Evolutionary conservation across 768 basidiomycete species (phyloP).

Genomic region (Russula sp.): DNA sequence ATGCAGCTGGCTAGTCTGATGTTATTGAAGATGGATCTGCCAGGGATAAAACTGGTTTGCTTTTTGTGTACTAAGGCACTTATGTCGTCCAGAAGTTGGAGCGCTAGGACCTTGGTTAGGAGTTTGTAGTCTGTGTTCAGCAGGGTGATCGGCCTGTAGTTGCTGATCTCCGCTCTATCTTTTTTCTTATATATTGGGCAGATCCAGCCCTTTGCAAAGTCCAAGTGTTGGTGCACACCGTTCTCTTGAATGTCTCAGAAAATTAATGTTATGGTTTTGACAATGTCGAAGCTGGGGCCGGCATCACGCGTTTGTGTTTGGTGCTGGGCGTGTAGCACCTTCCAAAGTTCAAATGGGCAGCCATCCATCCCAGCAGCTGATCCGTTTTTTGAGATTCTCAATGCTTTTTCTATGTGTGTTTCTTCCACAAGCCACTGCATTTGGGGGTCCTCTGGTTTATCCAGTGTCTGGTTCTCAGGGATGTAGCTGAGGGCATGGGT

Average conservation of each 20-base stretch:
- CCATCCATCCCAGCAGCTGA: not conserved
- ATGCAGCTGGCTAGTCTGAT: not conserved
- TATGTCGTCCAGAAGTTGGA: not conserved
- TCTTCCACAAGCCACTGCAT: no score
- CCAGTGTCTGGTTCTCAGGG: not conserved
- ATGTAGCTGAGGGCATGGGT: no score
- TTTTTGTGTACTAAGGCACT: not conserved
- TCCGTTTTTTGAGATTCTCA: not conserved
- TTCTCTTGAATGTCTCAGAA: not conserved
- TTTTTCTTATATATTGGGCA: slow-evolving; percentile 39
- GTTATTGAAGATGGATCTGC: not conserved
- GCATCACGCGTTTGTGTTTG: no score
- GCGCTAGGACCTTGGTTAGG: slow-evolving; percentile 18
- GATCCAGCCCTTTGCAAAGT: no score
- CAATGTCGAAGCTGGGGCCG: not conserved
- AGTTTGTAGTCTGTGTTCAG: slow-evolving; percentile 32
- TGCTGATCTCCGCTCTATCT: not conserved
- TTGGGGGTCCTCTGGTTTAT: no score
- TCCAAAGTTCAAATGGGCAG: not conserved
- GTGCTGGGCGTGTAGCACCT: not conserved
- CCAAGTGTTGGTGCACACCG: slow-evolving; percentile 7
- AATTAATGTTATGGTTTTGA: not conserved
- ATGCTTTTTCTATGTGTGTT: not conserved
- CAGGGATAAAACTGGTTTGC: slow-evolving; percentile 7
- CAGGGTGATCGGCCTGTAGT: slow-evolving; percentile 19